phyloP scores from a whole-genome alignment of 148 eudicot species.

The Arbutus unedo region DNA sequence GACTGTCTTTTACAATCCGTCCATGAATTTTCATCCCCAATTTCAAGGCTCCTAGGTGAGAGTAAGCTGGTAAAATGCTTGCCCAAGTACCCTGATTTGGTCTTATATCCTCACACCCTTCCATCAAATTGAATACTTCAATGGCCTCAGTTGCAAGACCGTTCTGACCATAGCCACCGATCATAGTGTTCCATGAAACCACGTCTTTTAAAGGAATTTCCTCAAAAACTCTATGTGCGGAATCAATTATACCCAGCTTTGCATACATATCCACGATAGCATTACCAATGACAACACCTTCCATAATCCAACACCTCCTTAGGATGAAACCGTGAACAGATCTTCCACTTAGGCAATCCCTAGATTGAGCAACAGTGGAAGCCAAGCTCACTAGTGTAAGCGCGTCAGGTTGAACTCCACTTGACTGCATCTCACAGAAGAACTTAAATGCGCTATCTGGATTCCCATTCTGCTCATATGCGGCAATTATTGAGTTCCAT shows the following conservation, averaged over 20 bases:
- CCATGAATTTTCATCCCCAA: slow-evolving; percentile 62
- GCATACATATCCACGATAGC: slow-evolving; percentile 75
- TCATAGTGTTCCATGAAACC: slow-evolving; percentile 65
- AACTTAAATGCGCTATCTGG: slow-evolving; percentile 34
- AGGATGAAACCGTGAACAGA: slow-evolving; percentile 54
- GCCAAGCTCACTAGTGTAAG: slow-evolving; percentile 69
- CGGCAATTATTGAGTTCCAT: slow-evolving; percentile 65
- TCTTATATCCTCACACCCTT: slow-evolving; percentile 28
- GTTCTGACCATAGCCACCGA: slow-evolving; percentile 67
- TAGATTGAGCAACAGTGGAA: slow-evolving; percentile 52
- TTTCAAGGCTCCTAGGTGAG: slow-evolving; percentile 64
- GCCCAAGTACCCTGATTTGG: slow-evolving; percentile 76
- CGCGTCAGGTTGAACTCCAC: slow-evolving; percentile 50
- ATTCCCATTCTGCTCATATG: slow-evolving; percentile 46
- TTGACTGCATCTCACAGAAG: slow-evolving; percentile 41
- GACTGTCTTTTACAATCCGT: slow-evolving; percentile 41
- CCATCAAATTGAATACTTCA: slow-evolving; percentile 46
- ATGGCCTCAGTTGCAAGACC: slow-evolving; percentile 73
- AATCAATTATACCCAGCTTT: slow-evolving; percentile 52
- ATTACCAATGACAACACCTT: slow-evolving; percentile 49
- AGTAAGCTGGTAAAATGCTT: slow-evolving; percentile 67
- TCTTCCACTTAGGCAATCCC: slow-evolving; percentile 38
- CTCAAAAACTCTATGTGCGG: slow-evolving; percentile 46
- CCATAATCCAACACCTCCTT: slow-evolving; percentile 52
- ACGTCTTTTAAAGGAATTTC: slow-evolving; percentile 45